Percentiles rank a stretch among this genome's conserved stretches.
phyloP scores from a whole-genome alignment of 2,329 filamentous ascomycete genomes.

The Neopestalotiopsis sp. region DNA sequence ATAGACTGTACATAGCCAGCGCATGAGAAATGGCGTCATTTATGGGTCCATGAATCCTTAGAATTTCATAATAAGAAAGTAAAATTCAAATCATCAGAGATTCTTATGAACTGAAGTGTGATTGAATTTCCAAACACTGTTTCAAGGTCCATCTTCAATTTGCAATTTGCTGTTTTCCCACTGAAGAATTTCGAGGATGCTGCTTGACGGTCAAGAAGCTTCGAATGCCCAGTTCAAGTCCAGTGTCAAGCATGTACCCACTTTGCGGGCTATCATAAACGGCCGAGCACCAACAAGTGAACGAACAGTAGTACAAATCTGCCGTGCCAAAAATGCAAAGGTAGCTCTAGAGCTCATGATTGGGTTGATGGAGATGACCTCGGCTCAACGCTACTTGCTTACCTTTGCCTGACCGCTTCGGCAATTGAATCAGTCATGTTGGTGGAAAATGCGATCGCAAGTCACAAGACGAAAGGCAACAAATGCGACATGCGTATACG shows the following conservation, averaged over 20 bases:
- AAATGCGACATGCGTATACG: too few species aligned
- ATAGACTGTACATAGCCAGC: conserved; percentile 8
- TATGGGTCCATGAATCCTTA: neutral
- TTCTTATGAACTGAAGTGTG: neutral
- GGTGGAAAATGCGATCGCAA: neutral
- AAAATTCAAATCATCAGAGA: neutral
- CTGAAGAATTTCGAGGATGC: neutral
- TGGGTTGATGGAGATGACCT: neutral
- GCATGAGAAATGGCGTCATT: conserved; percentile 4
- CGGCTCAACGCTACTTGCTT: neutral
- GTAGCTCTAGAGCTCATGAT: neutral
- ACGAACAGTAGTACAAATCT: neutral
- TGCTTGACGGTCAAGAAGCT: neutral
- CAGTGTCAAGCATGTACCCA: too few species aligned
- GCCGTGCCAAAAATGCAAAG: neutral
- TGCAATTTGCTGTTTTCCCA: too few species aligned
- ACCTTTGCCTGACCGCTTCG: neutral
- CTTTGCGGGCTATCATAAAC: too few species aligned
- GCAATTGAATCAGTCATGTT: neutral
- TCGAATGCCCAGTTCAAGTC: too few species aligned
- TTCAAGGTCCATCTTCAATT: neutral
- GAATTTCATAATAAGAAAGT: conserved; percentile 6
- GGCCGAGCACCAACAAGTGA: neutral
- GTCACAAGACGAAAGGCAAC: too few species aligned
- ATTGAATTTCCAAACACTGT: neutral